These are phyloP conservation scores for Corinectria fuckeliana DNA, from an alignment of 2,329 filamentous ascomycete genomes.

Conservation along the genomic window DNA sequence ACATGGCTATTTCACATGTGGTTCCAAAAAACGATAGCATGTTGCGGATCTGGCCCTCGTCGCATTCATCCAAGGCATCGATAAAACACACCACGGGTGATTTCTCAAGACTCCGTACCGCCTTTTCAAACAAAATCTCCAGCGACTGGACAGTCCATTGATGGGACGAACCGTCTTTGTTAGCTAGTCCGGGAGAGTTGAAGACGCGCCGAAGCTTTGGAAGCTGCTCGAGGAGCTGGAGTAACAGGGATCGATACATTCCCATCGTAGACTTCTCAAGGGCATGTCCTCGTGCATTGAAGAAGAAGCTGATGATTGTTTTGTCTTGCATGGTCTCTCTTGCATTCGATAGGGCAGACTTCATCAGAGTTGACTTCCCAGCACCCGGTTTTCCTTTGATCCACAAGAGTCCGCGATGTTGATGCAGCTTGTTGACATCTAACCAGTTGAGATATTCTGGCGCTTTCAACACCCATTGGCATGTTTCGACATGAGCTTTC, in stretches of 20 bases:
- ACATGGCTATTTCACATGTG: slow-evolving; percentile 38
- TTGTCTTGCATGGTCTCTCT: slow-evolving; percentile 17
- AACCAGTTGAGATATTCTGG: slow-evolving; percentile 17
- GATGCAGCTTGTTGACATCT: not conserved
- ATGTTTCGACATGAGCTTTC: slow-evolving; percentile 15
- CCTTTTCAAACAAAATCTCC: slow-evolving; percentile 1
- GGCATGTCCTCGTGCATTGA: slow-evolving; percentile 52
- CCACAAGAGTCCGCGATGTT: slow-evolving; percentile 49
- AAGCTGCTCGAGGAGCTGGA: slow-evolving; percentile 49
- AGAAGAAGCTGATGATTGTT: slow-evolving; percentile 53
- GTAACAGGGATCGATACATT: slow-evolving; percentile 57
- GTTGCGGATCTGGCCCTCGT: slow-evolving; percentile 47
- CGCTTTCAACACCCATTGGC: slow-evolving; percentile 16
- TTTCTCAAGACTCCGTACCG: not conserved
- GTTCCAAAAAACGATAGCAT: slow-evolving; percentile 52
- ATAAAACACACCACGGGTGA: slow-evolving; percentile 33
- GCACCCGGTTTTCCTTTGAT: slow-evolving; percentile 53
- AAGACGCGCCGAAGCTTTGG: slow-evolving; percentile 45
- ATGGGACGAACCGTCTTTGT: not conserved
- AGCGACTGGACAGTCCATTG: slow-evolving; percentile 12
- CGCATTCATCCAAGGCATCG: slow-evolving; percentile 58
- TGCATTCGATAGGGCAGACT: slow-evolving; percentile 39
- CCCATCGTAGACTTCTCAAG: slow-evolving; percentile 54
- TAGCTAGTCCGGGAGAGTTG: slow-evolving; percentile 17
- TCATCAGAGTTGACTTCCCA: slow-evolving; percentile 55